phyloP scores from a whole-genome alignment of 176 grass and related monocot genomes.

The Cenchrus americanus region DNA sequence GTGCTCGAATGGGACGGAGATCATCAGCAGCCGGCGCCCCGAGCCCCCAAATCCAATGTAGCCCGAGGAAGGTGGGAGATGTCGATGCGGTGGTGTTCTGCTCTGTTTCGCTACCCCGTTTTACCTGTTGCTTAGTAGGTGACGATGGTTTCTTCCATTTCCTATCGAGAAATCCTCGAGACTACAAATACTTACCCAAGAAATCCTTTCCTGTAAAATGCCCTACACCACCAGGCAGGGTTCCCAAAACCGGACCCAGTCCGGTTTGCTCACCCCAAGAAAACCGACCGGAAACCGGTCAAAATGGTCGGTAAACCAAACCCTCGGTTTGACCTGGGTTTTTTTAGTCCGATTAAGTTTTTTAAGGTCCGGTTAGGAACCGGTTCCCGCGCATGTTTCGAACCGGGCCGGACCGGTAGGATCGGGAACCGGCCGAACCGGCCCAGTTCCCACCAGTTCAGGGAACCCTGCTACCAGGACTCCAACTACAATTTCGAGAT shows the following conservation, averaged over 20 bases:
- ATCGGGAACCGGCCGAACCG: no score
- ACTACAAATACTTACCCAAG: constrained; percentile 2
- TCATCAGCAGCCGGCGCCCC: constrained; percentile 35
- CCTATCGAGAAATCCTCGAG: not conserved
- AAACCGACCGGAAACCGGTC: no score
- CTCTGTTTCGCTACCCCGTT: constrained; percentile 20
- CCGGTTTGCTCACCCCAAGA: no score
- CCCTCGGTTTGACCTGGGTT: no score
- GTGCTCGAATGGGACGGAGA: constrained; percentile 22
- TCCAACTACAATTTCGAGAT: not conserved
- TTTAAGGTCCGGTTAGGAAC: no score
- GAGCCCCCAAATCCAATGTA: constrained; percentile 24
- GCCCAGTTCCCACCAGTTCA: no score
- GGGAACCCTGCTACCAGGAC: no score
- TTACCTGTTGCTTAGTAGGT: constrained; percentile 12
- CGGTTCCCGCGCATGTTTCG: no score
- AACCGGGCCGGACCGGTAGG: no score
- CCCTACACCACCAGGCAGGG: not conserved
- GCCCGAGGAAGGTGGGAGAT: constrained; percentile 51
- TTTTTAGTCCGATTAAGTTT: no score
- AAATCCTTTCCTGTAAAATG: not conserved
- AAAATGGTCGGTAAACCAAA: no score
- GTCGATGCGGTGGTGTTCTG: constrained; percentile 32
- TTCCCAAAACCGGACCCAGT: no score
- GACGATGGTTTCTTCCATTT: not conserved